Conservation (phyloP, 495 filamentous ascomycete species). For the Podospora bellae-mahoneyi region DNA sequence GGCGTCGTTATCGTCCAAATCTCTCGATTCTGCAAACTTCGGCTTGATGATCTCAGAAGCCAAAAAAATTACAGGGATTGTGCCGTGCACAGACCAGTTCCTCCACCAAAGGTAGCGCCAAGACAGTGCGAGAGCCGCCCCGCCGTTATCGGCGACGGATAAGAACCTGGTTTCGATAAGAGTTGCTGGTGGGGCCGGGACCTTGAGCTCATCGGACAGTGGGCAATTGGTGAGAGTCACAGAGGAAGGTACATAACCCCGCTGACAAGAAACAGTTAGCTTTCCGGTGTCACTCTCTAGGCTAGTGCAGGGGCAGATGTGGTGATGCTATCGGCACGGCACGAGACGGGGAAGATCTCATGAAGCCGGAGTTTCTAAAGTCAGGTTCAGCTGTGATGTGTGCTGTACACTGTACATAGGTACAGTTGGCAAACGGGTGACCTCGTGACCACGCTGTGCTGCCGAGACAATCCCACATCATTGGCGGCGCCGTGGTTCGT, state of each 20-base stretch:
- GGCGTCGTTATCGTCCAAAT: slow-evolving; percentile 14
- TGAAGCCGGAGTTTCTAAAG: background rate
- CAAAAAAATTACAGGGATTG: slow-evolving; percentile 16
- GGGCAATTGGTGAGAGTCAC: background rate
- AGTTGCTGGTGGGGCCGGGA: no score
- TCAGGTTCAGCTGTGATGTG: background rate
- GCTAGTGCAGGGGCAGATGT: background rate
- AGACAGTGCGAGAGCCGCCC: slow-evolving; percentile 6
- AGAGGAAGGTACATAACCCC: background rate
- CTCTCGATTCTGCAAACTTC: slow-evolving; percentile 7
- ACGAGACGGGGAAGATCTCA: background rate
- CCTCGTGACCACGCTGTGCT: slow-evolving; percentile 9
- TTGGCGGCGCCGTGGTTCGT: background rate
- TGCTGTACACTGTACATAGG: background rate
- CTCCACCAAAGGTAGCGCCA: background rate
- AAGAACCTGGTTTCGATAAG: background rate
- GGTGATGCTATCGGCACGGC: background rate
- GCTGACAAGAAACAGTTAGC: background rate
- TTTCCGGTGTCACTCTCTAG: background rate
- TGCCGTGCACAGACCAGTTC: slow-evolving; percentile 14
- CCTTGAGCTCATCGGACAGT: background rate
- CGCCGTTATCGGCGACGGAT: slow-evolving; percentile 11
- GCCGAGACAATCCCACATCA: background rate
- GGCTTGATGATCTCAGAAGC: slow-evolving; percentile 20
- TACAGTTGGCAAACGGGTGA: background rate